Conservation (phyloP, 2,329 filamentous ascomycete genomes). For the Bimuria novae-zelandiae region DNA sequence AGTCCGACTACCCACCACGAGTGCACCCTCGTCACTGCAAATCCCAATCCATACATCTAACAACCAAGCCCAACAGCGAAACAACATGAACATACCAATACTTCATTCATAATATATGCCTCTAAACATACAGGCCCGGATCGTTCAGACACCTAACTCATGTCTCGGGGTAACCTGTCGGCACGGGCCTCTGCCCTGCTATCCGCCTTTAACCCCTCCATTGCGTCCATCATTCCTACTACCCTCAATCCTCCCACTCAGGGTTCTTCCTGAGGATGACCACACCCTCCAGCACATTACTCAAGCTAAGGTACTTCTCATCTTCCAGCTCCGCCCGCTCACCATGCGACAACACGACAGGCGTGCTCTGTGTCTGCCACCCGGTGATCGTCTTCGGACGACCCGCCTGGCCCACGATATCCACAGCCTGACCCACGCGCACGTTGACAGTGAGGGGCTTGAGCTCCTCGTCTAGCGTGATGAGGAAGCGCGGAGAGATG, state of each 20-base stretch:
- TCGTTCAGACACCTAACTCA: neutral
- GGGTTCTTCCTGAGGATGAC: slow-evolving; percentile 86
- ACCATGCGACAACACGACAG: slow-evolving; percentile 89
- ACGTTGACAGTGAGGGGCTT: slow-evolving; percentile 95
- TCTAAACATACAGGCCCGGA: slow-evolving; percentile 32
- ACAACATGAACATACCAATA: slow-evolving; percentile 17
- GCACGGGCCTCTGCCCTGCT: neutral
- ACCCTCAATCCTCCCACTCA: slow-evolving; percentile 50
- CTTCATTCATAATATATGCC: slow-evolving; percentile 33
- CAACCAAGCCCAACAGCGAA: too few relatives aligned
- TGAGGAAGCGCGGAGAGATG: slow-evolving; percentile 95
- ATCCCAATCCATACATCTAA: too few relatives aligned
- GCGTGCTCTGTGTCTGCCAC: slow-evolving; percentile 99
- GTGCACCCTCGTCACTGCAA: too few relatives aligned
- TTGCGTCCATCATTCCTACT: neutral
- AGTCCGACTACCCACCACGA: too few relatives aligned
- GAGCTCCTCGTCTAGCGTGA: slow-evolving; percentile 93
- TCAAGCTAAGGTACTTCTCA: slow-evolving; percentile 93
- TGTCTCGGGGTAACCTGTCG: neutral
- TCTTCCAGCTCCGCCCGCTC: slow-evolving; percentile 97
- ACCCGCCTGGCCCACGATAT: slow-evolving; percentile 96
- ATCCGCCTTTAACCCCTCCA: neutral
- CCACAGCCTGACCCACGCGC: slow-evolving; percentile 94
- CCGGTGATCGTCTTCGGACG: slow-evolving; percentile 98
- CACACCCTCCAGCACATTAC: slow-evolving; percentile 87